A percentile compares a stretch with the other conserved stretches of the same genome.
These are phyloP conservation scores for Ustilago crameri DNA, from an alignment of 1,284 basidiomycete genomes.

Conservation along the genomic window DNA sequence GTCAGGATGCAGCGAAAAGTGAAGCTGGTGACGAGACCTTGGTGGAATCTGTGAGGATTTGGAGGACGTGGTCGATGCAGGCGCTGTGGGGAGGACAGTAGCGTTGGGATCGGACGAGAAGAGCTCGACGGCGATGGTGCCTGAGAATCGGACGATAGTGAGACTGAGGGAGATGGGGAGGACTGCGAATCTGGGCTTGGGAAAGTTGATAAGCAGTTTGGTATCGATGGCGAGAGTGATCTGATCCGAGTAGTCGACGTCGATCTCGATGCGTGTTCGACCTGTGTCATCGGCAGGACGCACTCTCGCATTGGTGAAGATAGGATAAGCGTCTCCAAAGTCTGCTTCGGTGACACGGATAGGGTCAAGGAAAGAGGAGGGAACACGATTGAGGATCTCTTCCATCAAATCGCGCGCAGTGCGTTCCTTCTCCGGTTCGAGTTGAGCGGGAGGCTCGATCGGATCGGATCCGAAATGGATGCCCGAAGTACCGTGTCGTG, in stretches of 20 bases:
- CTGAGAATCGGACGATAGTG: conserved; percentile 72
- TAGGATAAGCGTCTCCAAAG: conserved; percentile 71
- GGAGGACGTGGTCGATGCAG: conserved; percentile 56
- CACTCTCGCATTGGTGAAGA: conserved; percentile 72
- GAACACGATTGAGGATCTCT: conserved; percentile 58
- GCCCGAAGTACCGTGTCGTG: conserved; percentile 4
- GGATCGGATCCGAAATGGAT: conserved; percentile 10
- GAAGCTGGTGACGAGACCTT: conserved; percentile 68
- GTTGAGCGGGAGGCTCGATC: conserved; percentile 8
- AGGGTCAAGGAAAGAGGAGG: conserved; percentile 68
- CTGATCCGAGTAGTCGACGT: conserved; percentile 73
- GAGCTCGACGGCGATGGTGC: conserved; percentile 68
- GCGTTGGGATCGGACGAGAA: conserved; percentile 34
- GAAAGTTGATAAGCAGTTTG: conserved; percentile 73
- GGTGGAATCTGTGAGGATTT: conserved; percentile 57
- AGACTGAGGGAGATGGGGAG: conserved; percentile 73
- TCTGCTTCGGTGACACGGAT: conserved; percentile 73
- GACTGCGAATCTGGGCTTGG: conserved; percentile 73
- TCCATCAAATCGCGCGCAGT: conserved; percentile 59
- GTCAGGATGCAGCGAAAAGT: conserved; percentile 73
- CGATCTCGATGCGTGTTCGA: conserved; percentile 72
- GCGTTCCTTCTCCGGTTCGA: conserved; percentile 39
- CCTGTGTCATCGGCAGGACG: conserved; percentile 72
- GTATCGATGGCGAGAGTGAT: conserved; percentile 72
- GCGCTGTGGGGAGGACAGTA: conserved; percentile 27